Evolutionary conservation across 345 rosid genomes (phyloP), one percentile per base, ranked within the genome.

Genomic region (Sisymbrium altissimum): DNA sequence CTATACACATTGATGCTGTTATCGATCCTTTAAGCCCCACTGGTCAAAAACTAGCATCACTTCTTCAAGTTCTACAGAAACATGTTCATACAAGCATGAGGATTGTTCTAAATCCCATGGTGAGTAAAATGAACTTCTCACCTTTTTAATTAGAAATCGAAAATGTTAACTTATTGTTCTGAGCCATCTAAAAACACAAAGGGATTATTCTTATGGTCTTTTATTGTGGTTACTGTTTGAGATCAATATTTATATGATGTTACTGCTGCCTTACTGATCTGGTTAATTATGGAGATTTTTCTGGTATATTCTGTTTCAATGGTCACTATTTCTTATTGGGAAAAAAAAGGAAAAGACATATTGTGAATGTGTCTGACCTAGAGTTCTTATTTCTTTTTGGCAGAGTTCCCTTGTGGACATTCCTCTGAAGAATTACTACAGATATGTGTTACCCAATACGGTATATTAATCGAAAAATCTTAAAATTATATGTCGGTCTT

Each of bases 341-440:
- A n/a, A 0, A 33, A 18, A 44, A 46, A 44, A 36, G 8, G 14
- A 44, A 48, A 40, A 14, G 14, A 54, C 30, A 49, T 58, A 65
- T 38, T 39, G 32, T 49, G 49, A 56, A 50, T 50, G 44, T 14
- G 43, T 71, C 35, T 71, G 72, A 71, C 57, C 44, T 69, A 57
- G 39, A 64, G 57, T 27, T 61, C 70, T 66, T 63, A 68, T 45
- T 36, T 17, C 61, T 74, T 49, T 55, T 56, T 75, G 72, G 84
- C 97, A 95, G 99, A 90, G 99, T 86, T 95, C 98, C 66, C 96
- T 92, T 66, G 97, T 83, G 53, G 99, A 92, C 86, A 92, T 95
- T 82, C 99, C 99, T 72, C 75, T 92, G 82, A 95, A 95, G 91
- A 95, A 90, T 74, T 95, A 90, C 87, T 92, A 95, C 86, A 88